Percentiles rank a stretch among this genome's conserved stretches.
These are phyloP conservation scores for Suhomyces xylopsoci DNA, from an alignment of 805 yeast species.

Conservation along the genomic window DNA sequence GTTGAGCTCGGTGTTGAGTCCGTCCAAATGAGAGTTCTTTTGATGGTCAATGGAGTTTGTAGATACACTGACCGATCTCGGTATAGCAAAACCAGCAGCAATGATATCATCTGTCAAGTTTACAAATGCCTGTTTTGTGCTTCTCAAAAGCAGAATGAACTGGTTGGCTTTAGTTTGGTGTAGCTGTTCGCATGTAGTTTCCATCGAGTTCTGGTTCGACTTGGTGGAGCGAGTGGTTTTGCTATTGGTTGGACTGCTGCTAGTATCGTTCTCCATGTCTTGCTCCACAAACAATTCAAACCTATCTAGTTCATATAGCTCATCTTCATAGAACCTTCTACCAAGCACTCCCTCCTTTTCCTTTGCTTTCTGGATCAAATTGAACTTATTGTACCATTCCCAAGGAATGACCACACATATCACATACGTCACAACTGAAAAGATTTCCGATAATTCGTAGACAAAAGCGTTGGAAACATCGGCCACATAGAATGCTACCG, in stretches of 20 bases:
- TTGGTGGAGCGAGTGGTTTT: neutral
- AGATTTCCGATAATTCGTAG: conserved; percentile 68
- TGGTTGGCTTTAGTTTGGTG: conserved; percentile 1
- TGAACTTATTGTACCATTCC: conserved; percentile 79
- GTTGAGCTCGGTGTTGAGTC: conserved; percentile 1
- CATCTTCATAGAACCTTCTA: conserved; percentile 70
- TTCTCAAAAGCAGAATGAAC: conserved; percentile 6
- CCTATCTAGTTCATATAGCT: conserved; percentile 41
- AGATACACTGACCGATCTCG: conserved; percentile 45
- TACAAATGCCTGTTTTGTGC: conserved; percentile 37
- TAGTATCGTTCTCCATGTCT: conserved; percentile 14
- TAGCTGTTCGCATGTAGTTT: neutral
- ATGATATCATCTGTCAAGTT: conserved; percentile 52
- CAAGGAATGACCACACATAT: conserved; percentile 72
- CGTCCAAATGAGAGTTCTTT: conserved; percentile 9
- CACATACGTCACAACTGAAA: conserved; percentile 68
- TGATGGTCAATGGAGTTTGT: conserved; percentile 12
- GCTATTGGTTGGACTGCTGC: neutral
- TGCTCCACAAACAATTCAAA: conserved; percentile 40
- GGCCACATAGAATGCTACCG: conserved; percentile 69
- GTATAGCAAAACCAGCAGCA: conserved; percentile 56
- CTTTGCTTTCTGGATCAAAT: conserved; percentile 51
- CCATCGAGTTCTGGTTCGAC: neutral
- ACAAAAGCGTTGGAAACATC: conserved; percentile 77
- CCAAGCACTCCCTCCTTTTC: conserved; percentile 76